Percentiles rank a stretch among this genome's conserved stretches.
These are phyloP conservation scores for Jaminaea rosea DNA, from an alignment of 1,284 basidiomycete genomes.

Conservation along the genomic window DNA sequence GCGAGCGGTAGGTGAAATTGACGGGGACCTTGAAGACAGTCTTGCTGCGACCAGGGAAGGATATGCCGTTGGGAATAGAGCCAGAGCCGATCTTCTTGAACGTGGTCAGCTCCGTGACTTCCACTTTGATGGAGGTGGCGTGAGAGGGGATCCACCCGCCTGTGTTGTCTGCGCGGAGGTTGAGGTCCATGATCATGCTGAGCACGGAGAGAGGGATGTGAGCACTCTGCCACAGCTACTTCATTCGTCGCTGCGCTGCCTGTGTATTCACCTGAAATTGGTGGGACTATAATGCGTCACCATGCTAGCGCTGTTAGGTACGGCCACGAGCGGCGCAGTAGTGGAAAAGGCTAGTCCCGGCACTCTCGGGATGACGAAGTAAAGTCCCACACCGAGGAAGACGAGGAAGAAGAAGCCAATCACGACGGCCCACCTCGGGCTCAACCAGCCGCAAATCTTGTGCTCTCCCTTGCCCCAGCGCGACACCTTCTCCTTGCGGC, in stretches of 20 bases:
- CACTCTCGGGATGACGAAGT: slow-evolving; percentile 39
- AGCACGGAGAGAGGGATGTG: not conserved
- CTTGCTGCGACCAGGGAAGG: slow-evolving; percentile 13
- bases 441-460: slow-evolving; percentile 28
- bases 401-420: slow-evolving; percentile 16
- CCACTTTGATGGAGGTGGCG: slow-evolving; percentile 15
- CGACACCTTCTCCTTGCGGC: slow-evolving; percentile 11
- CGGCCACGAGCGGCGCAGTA: slow-evolving; percentile 19
- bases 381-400: slow-evolving; percentile 23
- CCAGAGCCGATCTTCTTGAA: slow-evolving; percentile 22
- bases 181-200: slow-evolving; percentile 33
- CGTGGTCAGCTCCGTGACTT: slow-evolving; percentile 22
- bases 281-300: slow-evolving; percentile 19
- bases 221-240: no score
- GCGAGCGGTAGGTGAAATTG: slow-evolving; percentile 18
- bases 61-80: slow-evolving; percentile 1
- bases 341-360: slow-evolving; percentile 21
- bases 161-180: slow-evolving; percentile 28
- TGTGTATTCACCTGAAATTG: slow-evolving; percentile 18
- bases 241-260: no score
- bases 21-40: slow-evolving; percentile 29
- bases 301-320: slow-evolving; percentile 32
- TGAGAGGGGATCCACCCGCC: slow-evolving; percentile 19
- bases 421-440: slow-evolving; percentile 27
- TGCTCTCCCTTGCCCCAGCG: slow-evolving; percentile 28